These are phyloP conservation scores for Pichia deserticola DNA, from an alignment of 805 yeast species.

Conservation along the genomic window DNA sequence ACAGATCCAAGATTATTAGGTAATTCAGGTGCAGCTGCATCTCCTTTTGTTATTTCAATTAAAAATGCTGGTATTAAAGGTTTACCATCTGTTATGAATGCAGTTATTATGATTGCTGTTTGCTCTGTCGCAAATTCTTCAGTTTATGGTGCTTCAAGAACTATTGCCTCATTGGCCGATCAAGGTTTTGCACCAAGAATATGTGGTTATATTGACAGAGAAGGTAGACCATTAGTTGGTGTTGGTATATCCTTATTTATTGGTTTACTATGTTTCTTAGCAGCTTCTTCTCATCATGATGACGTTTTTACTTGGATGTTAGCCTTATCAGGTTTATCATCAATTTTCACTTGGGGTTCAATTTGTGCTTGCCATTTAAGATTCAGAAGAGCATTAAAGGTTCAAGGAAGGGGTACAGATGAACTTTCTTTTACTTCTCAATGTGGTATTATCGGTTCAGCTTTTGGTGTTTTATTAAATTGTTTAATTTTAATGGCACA, in stretches of 20 bases:
- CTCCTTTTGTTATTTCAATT: slow-evolving; percentile 71
- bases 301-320: slow-evolving; percentile 64
- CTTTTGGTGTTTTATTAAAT: slow-evolving; percentile 50
- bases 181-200: slow-evolving; percentile 59
- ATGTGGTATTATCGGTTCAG: slow-evolving; percentile 60
- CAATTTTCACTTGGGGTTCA: slow-evolving; percentile 71
- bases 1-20: slow-evolving; percentile 42
- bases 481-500: slow-evolving; percentile 58
- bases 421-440: slow-evolving; percentile 63
- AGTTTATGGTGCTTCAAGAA: slow-evolving; percentile 63
- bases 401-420: slow-evolving; percentile 55
- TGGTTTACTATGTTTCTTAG: slow-evolving; percentile 52
- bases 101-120: slow-evolving; percentile 62
- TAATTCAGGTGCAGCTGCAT: slow-evolving; percentile 39
- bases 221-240: slow-evolving; percentile 74
- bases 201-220: slow-evolving; percentile 61
- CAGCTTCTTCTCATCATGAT: slow-evolving; percentile 47
- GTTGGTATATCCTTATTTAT: slow-evolving; percentile 43
- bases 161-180: slow-evolving; percentile 57
- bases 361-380: slow-evolving; percentile 60
- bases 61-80: slow-evolving; percentile 52
- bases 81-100: slow-evolving; percentile 64
- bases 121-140: slow-evolving; percentile 71
- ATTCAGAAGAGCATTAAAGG: slow-evolving; percentile 56
- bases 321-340: slow-evolving; percentile 68